Percentiles rank a stretch among this genome's conserved stretches.
Conservation (phyloP, 768 basidiomycete species). For the Mrakia blollopis region DNA sequence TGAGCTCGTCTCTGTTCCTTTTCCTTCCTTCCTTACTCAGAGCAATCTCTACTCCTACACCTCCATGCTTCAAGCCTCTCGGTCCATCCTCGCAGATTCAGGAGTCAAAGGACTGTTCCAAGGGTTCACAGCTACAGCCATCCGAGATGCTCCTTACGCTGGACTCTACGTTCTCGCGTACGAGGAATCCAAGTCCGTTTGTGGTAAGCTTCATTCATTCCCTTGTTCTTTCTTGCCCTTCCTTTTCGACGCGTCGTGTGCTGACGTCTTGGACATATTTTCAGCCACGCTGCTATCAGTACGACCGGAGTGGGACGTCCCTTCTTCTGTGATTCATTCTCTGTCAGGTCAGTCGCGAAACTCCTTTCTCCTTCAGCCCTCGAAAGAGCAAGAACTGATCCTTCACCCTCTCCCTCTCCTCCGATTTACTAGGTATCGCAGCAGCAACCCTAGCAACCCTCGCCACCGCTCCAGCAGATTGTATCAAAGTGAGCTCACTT, state of each 20-base stretch:
- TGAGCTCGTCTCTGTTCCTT: not conserved
- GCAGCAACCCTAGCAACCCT: conserved; percentile 81
- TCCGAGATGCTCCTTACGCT: conserved; percentile 92
- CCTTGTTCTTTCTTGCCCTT: conserved; percentile 37
- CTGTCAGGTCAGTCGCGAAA: conserved; percentile 36
- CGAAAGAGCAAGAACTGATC: not conserved
- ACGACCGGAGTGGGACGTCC: conserved; percentile 37
- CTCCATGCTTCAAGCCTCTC: conserved; percentile 54
- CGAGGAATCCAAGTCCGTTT: conserved; percentile 73
- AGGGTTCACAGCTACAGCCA: conserved; percentile 77
- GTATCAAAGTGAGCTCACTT: conserved; percentile 71
- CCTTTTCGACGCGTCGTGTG: not conserved
- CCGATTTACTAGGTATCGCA: conserved; percentile 58
- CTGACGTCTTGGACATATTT: not conserved
- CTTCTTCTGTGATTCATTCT: conserved; percentile 43
- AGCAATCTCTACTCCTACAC: conserved; percentile 72
- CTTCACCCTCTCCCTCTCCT: not conserved
- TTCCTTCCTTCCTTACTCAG: conserved; percentile 45
- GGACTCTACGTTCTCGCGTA: conserved; percentile 84
- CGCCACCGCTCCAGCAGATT: conserved; percentile 87
- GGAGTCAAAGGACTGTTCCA: conserved; percentile 78
- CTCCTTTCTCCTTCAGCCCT: not conserved
- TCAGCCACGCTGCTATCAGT: not conserved
- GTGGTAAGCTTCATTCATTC: conserved; percentile 53
- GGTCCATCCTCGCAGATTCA: conserved; percentile 39